These are phyloP conservation scores for Beauveria sp. DNA, from an alignment of 2,329 filamentous ascomycete species.

Conservation along the genomic window DNA sequence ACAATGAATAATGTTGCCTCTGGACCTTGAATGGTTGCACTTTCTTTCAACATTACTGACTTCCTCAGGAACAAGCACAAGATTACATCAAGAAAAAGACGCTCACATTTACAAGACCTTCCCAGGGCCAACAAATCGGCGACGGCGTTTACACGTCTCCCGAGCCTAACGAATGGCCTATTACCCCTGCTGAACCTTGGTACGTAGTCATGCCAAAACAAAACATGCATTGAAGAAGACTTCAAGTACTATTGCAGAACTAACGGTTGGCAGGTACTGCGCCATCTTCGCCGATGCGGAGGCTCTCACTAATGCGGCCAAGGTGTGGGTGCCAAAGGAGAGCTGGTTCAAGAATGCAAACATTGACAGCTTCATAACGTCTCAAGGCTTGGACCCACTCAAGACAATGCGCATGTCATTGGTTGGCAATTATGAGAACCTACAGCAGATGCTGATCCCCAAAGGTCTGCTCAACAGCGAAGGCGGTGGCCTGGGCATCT, in stretches of 20 bases:
- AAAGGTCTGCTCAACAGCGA: neutral
- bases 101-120: neutral
- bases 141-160: neutral
- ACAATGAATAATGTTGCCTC: neutral
- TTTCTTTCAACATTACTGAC: neutral
- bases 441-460: neutral
- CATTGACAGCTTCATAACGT: neutral
- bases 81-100: neutral
- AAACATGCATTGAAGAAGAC: neutral
- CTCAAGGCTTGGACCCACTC: neutral
- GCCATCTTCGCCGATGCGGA: neutral
- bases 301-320: neutral
- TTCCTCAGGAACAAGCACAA: neutral
- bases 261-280: neutral
- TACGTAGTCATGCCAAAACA: neutral
- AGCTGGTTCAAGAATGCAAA: neutral
- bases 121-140: neutral
- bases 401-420: neutral
- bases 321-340: neutral
- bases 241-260: neutral
- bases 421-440: neutral
- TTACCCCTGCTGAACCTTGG: neutral
- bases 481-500: neutral
- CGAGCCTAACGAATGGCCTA: neutral
- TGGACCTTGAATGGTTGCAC: neutral